A percentile compares a stretch with the other conserved stretches of the same genome.
Evolutionary conservation across 2,329 filamentous ascomycete species (phyloP).

Genomic region (Cryphonectria nitschkei): DNA sequence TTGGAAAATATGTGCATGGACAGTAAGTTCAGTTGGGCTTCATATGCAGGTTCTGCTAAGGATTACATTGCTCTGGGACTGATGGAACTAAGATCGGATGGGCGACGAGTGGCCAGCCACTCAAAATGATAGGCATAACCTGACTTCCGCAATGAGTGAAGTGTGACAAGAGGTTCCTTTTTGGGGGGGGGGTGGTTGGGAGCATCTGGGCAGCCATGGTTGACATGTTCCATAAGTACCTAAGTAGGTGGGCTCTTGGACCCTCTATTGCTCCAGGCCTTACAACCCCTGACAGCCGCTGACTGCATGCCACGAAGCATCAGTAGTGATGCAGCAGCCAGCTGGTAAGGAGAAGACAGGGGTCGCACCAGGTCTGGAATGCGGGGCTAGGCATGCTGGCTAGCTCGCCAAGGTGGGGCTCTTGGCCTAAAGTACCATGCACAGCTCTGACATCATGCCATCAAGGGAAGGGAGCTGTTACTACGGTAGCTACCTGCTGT

Average conservation of each 20-base stretch:
- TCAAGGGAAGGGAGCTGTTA: neutral
- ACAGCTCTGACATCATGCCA: neutral
- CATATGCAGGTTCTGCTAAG: too few species aligned
- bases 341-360: neutral
- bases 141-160: too few species aligned
- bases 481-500: neutral
- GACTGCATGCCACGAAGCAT: conserved; percentile 2
- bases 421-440: neutral
- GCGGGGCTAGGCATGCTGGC: neutral
- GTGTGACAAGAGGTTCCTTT: neutral
- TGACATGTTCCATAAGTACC: neutral
- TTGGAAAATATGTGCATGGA: too few species aligned
- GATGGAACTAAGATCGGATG: too few species aligned
- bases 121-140: too few species aligned
- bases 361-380: neutral
- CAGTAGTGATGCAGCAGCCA: neutral
- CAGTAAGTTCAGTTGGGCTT: too few species aligned
- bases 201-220: neutral
- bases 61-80: too few species aligned
- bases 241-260: neutral
- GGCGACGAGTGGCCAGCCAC: too few species aligned
- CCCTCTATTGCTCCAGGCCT: neutral
- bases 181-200: neutral
- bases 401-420: neutral
- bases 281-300: neutral